Conservation (phyloP, 2,329 filamentous ascomycete species). For the Claviceps humidiphila region DNA sequence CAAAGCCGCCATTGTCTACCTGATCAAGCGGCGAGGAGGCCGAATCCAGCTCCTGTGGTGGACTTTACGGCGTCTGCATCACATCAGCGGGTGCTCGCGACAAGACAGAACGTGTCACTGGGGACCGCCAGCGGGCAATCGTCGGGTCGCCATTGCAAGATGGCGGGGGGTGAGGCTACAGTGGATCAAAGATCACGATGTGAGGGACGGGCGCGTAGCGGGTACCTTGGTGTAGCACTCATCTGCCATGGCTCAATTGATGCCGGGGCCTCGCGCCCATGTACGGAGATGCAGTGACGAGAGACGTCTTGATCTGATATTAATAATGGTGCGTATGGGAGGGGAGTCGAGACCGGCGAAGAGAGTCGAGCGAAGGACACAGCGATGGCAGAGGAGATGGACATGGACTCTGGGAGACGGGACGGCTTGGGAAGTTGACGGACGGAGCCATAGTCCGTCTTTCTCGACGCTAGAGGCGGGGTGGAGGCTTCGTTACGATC, state of each 20-base stretch:
- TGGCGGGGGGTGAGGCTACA: not conserved
- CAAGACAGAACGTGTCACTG: not conserved
- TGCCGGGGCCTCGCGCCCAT: slow-evolving; percentile 30
- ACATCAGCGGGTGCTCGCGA: slow-evolving; percentile 4
- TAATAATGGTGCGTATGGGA: not conserved
- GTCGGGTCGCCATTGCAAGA: not conserved
- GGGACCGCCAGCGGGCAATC: not conserved
- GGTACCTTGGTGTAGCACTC: slow-evolving; percentile 31
- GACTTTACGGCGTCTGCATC: slow-evolving; percentile 29
- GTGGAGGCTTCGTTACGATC: not conserved
- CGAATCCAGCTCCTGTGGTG: slow-evolving; percentile 21
- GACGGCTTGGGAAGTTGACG: slow-evolving; percentile 6
- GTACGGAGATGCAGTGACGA: slow-evolving; percentile 14
- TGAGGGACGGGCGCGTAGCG: slow-evolving; percentile 5
- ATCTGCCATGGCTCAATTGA: slow-evolving; percentile 36
- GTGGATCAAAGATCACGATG: not conserved
- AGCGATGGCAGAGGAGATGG: not conserved
- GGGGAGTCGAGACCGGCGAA: not conserved
- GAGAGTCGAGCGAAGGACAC: not conserved
- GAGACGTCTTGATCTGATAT: not conserved
- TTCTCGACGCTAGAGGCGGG: not conserved
- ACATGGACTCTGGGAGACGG: not conserved
- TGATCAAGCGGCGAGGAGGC: slow-evolving; percentile 15
- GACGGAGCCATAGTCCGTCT: slow-evolving; percentile 1
- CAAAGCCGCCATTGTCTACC: slow-evolving; percentile 32